phyloP scores from a whole-genome alignment of 108 stramenopile species.

The Mayamaea pseudoterrestris region DNA sequence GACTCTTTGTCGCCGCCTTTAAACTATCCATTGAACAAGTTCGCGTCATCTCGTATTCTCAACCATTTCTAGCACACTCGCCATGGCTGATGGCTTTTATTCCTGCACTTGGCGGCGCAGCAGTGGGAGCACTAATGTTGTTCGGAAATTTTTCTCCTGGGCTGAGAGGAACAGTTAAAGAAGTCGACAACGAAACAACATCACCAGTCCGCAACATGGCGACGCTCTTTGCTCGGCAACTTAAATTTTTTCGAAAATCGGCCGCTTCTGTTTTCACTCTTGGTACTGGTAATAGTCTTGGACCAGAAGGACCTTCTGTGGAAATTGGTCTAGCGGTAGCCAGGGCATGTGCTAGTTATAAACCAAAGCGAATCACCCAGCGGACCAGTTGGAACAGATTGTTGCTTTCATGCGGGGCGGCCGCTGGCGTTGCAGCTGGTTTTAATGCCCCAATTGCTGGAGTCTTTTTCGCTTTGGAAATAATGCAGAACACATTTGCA shows the following conservation, averaged over 20 bases:
- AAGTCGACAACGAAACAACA: slow-evolving; percentile 34
- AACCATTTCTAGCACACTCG: slow-evolving; percentile 3
- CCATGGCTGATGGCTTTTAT: slow-evolving; percentile 15
- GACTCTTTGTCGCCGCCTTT: slow-evolving; percentile 48
- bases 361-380: background rate
- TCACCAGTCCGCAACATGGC: background rate
- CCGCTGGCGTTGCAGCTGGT: slow-evolving; percentile 86
- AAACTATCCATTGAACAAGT: slow-evolving; percentile 56
- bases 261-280: slow-evolving; percentile 72
- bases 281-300: slow-evolving; percentile 78
- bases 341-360: slow-evolving; percentile 13
- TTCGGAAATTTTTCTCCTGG: slow-evolving; percentile 55
- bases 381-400: slow-evolving; percentile 18
- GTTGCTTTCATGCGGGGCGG: slow-evolving; percentile 74
- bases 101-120: slow-evolving; percentile 53
- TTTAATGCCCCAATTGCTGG: slow-evolving; percentile 92
- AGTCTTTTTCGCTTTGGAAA: slow-evolving; percentile 88
- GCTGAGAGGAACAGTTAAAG: slow-evolving; percentile 43
- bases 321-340: slow-evolving; percentile 67
- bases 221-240: background rate
- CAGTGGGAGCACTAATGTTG: slow-evolving; percentile 28
- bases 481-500: slow-evolving; percentile 47
- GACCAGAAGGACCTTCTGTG: slow-evolving; percentile 87
- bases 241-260: slow-evolving; percentile 51
- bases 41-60: slow-evolving; percentile 32